phyloP scores from a whole-genome alignment of 176 grass and related monocot genomes.

The Ensete ventricosum region DNA sequence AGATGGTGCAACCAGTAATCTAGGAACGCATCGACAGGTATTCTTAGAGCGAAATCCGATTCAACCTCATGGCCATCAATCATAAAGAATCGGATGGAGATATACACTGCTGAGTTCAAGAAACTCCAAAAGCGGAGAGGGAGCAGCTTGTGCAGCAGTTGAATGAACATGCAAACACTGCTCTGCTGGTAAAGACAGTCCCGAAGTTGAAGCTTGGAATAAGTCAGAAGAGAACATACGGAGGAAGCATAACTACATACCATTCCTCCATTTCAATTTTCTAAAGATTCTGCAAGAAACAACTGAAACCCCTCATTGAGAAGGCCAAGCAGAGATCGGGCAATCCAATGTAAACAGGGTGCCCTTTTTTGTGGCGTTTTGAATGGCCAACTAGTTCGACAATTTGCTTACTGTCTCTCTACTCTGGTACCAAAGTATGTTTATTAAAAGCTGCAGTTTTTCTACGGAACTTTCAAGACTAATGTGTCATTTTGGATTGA shows the following conservation, averaged over 20 bases:
- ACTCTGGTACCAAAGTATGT: too few relatives aligned
- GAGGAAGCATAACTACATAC: constrained; percentile 94
- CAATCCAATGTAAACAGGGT: constrained; percentile 10
- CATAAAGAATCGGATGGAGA: constrained; percentile 87
- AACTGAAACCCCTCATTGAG: constrained; percentile 79
- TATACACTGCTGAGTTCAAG: constrained; percentile 58
- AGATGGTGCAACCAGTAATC: constrained; percentile 56
- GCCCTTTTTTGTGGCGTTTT: background rate
- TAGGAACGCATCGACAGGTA: constrained; percentile 56
- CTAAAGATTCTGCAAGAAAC: constrained; percentile 70
- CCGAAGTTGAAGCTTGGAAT: constrained; percentile 33
- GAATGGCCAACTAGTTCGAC: background rate
- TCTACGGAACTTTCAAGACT: too few relatives aligned
- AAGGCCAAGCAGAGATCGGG: constrained; percentile 63
- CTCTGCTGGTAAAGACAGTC: constrained; percentile 5
- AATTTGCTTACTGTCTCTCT: background rate
- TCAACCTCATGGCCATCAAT: constrained; percentile 88
- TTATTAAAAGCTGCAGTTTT: too few relatives aligned
- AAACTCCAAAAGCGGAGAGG: constrained; percentile 78
- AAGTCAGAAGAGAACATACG: constrained; percentile 88
- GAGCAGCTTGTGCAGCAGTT: constrained; percentile 68
- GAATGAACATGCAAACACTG: constrained; percentile 28
- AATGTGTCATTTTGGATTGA: too few relatives aligned
- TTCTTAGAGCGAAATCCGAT: constrained; percentile 71
- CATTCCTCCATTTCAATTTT: constrained; percentile 80